Base-by-base conservation (phyloP, 2,329 filamentous ascomycete genomes). In the Talaromyces sp. region DNA sequence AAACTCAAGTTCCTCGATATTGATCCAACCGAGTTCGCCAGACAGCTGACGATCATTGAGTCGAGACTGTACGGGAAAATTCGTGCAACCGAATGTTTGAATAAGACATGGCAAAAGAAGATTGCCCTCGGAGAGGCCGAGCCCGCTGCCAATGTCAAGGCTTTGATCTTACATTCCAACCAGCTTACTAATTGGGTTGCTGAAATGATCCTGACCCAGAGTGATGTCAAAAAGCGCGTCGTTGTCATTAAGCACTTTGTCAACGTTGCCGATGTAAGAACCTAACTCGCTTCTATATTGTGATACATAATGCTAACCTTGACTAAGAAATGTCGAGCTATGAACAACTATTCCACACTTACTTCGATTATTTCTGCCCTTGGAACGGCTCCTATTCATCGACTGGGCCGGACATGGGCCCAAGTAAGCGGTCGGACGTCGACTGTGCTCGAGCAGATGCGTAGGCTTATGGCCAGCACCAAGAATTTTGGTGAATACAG, bases 31-130 rank as follows among this genome's bases (percentile, higher is more conserved):
- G 95, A 99, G 72, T 98, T 99, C 75, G 95, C 95, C n/a, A 88
- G 95, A 54, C 95, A 99, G 75, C 82, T 99, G 64, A 99, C 95
- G 0, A 95, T 99, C 65, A 96, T 98, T 65, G 95, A 99, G 75
- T 96, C 93, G 2, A 89, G 89, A 63, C 82, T 98, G 0, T 99
- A 98, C 70, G 91, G 89, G 67, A 97, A 96, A 78, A 96, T 99
- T 75, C 93, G 93, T 75, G 90, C 93, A 0, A 95, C 91, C 0
- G 95, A 99, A 75, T 98, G 93, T 73, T 80, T 99, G 63, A 97
- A 96, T 78, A 99, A 99, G 82, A 97, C 93, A 5, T 99, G 95
- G 95, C 92, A 96, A 77, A 98, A 96, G 84, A 97, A 97, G 80
- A 82, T 96, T 61, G 84, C 80, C 9, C 89, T 93, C 35, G 73